These are phyloP conservation scores for Vanderwaltozyma verrucispora DNA, from an alignment of 805 yeast genomes.

Conservation along the genomic window DNA sequence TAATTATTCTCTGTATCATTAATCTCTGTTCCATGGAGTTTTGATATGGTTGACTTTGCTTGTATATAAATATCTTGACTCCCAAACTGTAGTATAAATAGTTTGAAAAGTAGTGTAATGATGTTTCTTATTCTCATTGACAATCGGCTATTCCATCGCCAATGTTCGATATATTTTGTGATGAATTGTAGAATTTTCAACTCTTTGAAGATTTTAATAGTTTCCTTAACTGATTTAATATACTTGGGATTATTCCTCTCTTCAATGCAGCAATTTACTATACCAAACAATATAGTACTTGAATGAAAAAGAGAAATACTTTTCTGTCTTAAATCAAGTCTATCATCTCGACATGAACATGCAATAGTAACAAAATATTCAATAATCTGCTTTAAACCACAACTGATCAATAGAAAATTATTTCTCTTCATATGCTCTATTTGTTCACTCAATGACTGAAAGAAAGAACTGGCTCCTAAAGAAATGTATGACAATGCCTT, in stretches of 20 bases:
- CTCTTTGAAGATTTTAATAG: slow-evolving; percentile 10
- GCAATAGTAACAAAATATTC: slow-evolving; percentile 15
- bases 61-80: slow-evolving; percentile 30
- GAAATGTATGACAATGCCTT: slow-evolving; percentile 19
- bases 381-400: slow-evolving; percentile 8
- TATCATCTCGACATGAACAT: slow-evolving; percentile 18
- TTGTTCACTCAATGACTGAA: slow-evolving; percentile 10
- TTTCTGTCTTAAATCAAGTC: slow-evolving; percentile 9
- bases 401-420: slow-evolving; percentile 9
- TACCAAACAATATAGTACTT: slow-evolving; percentile 18
- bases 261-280: slow-evolving; percentile 17
- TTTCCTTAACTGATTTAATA: background rate
- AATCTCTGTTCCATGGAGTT: slow-evolving; percentile 29
- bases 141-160: slow-evolving; percentile 48
- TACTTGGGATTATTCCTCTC: slow-evolving; percentile 5
- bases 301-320: slow-evolving; percentile 18
- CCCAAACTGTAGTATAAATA: slow-evolving; percentile 55
- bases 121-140: slow-evolving; percentile 47
- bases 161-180: slow-evolving; percentile 44
- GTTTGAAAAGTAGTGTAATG: slow-evolving; percentile 42
- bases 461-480: slow-evolving; percentile 16
- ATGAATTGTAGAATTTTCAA: slow-evolving; percentile 34
- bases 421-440: slow-evolving; percentile 14
- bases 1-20: slow-evolving; percentile 15
- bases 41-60: slow-evolving; percentile 38